Evolutionary conservation across 2,329 filamentous ascomycete genomes (phyloP), one percentile per base, ranked within the genome.

Genomic region (Cladosporium sp.): DNA sequence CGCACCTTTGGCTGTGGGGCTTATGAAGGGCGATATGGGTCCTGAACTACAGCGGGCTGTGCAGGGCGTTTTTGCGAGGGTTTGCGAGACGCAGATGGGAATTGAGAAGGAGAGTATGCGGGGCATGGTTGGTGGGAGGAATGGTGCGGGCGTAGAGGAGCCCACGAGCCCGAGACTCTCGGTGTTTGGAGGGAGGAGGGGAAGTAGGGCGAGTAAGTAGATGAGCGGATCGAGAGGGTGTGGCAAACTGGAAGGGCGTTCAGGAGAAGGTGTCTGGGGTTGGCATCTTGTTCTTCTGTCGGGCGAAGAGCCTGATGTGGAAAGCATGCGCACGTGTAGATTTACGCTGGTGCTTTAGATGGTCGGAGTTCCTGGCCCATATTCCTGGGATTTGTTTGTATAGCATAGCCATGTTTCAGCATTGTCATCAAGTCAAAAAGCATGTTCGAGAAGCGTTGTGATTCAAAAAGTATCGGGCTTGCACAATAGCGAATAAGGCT

Each of bases 1-100:
- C 73, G 96, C 96, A 68, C 91, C 92, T 2, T 78, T 97, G 15
- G 84, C 86, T 3, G 85, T 97, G 0, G 91, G 95, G 54, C 77
- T 99, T 15, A 78, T 99, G 56, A 84, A 82, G 61, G 89, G 90
- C 60, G 93, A 97, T 63, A 81, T 97, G 64, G 90, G 86, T 10
- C 71, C 81, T 1, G 94, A 99, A 62, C 79, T 97, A 32, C 84
- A 95, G 60, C 75, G 84, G 9, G 88, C 90, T 1, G 79, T 99
- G 40, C 86, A 96, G 61, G 82, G 84, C 0, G 80, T 97, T 22
- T 79, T 97, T 61, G 81, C 87, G 64, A 81, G 92, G 36, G 87
- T 97, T 1, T 95, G 94, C 52, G 93, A 97, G 74, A 84, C 89
- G 54, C 77, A 75, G 58, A 69, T 84, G 53, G 80, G 79, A 7